phyloP scores from a whole-genome alignment of 2,329 filamentous ascomycete species.

The Fusarium virguliforme region DNA sequence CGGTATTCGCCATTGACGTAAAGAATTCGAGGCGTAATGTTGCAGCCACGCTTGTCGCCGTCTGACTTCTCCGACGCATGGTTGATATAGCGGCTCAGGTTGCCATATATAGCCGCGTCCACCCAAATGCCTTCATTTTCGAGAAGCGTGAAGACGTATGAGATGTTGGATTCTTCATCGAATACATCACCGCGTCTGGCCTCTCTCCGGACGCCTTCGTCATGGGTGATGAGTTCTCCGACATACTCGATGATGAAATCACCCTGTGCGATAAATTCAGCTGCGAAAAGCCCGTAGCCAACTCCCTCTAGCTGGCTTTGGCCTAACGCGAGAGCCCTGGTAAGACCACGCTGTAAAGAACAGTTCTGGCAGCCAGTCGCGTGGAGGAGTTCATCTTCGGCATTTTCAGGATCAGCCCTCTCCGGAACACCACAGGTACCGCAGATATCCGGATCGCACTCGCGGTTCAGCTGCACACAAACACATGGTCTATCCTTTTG shows the following conservation, averaged over 20 bases:
- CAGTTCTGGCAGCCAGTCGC: slow-evolving; percentile 80
- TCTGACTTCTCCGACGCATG: slow-evolving; percentile 69
- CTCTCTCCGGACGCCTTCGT: slow-evolving; percentile 79
- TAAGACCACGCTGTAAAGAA: slow-evolving; percentile 76
- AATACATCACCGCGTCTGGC: slow-evolving; percentile 73
- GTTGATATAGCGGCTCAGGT: slow-evolving; percentile 88
- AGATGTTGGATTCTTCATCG: slow-evolving; percentile 73
- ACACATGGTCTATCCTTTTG: slow-evolving; percentile 76
- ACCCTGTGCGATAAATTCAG: slow-evolving; percentile 75
- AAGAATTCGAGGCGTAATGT: slow-evolving; percentile 75
- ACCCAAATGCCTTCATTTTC: slow-evolving; percentile 77
- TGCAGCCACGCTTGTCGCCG: slow-evolving; percentile 68
- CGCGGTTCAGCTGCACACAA: slow-evolving; percentile 80
- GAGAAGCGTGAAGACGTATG: slow-evolving; percentile 75
- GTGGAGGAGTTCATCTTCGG: slow-evolving; percentile 71
- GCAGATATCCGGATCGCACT: slow-evolving; percentile 86
- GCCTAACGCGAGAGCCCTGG: slow-evolving; percentile 78
- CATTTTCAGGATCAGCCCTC: slow-evolving; percentile 78
- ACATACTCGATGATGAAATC: slow-evolving; percentile 88
- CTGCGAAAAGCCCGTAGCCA: slow-evolving; percentile 83
- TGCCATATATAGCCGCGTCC: slow-evolving; percentile 83
- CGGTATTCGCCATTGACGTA: slow-evolving; percentile 84
- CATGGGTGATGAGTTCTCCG: slow-evolving; percentile 81
- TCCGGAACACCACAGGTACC: slow-evolving; percentile 78
- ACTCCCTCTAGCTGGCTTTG: slow-evolving; percentile 77